phyloP scores from a whole-genome alignment of 768 basidiomycete genomes.

The Gloeopeniophorella convolvens region DNA sequence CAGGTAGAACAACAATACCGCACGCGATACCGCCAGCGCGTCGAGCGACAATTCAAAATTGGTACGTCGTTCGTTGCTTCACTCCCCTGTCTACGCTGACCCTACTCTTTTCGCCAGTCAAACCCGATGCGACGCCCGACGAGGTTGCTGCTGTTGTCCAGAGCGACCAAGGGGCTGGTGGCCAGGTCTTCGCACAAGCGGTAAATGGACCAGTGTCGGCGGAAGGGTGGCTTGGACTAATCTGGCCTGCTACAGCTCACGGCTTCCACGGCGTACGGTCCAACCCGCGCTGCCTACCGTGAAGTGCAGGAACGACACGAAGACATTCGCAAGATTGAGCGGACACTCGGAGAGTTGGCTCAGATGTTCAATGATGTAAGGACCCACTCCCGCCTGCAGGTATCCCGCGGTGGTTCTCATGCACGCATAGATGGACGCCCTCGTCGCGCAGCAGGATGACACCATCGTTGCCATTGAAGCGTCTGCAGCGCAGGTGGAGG shows the following conservation, averaged over 20 bases:
- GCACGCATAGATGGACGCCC: constrained; percentile 57
- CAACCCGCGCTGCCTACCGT: constrained; percentile 71
- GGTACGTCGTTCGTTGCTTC: constrained; percentile 36
- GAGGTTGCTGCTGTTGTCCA: constrained; percentile 85
- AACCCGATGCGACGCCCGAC: constrained; percentile 87
- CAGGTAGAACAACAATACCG: constrained; percentile 77
- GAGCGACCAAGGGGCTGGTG: constrained; percentile 58
- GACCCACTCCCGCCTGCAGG: not conserved
- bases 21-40: constrained; percentile 68
- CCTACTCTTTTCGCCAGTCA: constrained; percentile 44
- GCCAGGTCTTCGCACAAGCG: constrained; percentile 87
- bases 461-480: constrained; percentile 57
- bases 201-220: constrained; percentile 34
- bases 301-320: constrained; percentile 88
- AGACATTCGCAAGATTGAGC: constrained; percentile 80
- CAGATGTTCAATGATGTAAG: constrained; percentile 80
- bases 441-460: constrained; percentile 79
- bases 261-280: constrained; percentile 74
- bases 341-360: constrained; percentile 81
- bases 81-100: not conserved
- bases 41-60: constrained; percentile 85
- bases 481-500: constrained; percentile 55
- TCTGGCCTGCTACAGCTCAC: constrained; percentile 44
- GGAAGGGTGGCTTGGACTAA: not conserved
- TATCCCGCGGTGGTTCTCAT: not conserved